Percentiles rank a stretch among this genome's conserved stretches.
Conservation (phyloP, 1,284 basidiomycete genomes). For the Xerocomus nothofagi region DNA sequence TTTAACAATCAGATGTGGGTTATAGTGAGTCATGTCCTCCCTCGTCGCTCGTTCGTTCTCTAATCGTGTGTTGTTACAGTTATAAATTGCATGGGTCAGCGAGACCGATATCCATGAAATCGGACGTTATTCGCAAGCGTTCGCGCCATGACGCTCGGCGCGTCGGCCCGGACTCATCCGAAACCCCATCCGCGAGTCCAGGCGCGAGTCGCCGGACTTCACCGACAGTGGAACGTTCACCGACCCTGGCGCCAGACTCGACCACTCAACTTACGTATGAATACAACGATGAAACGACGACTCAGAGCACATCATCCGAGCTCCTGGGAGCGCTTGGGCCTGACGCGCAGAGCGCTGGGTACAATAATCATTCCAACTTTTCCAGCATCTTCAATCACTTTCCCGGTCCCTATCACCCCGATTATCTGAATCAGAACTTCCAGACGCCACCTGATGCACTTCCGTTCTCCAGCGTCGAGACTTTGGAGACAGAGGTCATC, state of each 20-base stretch:
- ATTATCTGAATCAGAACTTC: slow-evolving; percentile 54
- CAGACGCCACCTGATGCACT: slow-evolving; percentile 49
- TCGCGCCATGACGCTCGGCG: slow-evolving; percentile 73
- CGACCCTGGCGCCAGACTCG: slow-evolving; percentile 64
- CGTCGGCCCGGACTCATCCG: slow-evolving; percentile 40
- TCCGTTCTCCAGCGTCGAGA: slow-evolving; percentile 47
- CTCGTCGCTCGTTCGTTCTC: slow-evolving; percentile 7
- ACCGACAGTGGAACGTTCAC: slow-evolving; percentile 58
- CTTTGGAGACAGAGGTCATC: slow-evolving; percentile 38
- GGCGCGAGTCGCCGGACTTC: slow-evolving; percentile 72
- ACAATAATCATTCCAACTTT: slow-evolving; percentile 34
- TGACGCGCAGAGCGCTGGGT: slow-evolving; percentile 33
- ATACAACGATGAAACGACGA: slow-evolving; percentile 41
- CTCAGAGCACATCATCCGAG: slow-evolving; percentile 53
- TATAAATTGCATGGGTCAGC: slow-evolving; percentile 81
- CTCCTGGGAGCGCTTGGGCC: slow-evolving; percentile 63
- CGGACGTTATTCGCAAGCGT: slow-evolving; percentile 79
- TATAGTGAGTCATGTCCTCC: slow-evolving; percentile 46
- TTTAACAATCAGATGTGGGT: slow-evolving; percentile 41
- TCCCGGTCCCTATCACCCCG: slow-evolving; percentile 72
- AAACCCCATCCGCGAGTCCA: slow-evolving; percentile 59
- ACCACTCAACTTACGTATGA: slow-evolving; percentile 54
- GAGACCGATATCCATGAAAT: slow-evolving; percentile 84
- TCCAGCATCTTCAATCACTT: slow-evolving; percentile 40
- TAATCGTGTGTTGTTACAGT: slow-evolving; percentile 33